Evolutionary conservation across 192 early-diverging fungal genomes (phyloP).

Genomic region (Coemansia brasiliensis): DNA sequence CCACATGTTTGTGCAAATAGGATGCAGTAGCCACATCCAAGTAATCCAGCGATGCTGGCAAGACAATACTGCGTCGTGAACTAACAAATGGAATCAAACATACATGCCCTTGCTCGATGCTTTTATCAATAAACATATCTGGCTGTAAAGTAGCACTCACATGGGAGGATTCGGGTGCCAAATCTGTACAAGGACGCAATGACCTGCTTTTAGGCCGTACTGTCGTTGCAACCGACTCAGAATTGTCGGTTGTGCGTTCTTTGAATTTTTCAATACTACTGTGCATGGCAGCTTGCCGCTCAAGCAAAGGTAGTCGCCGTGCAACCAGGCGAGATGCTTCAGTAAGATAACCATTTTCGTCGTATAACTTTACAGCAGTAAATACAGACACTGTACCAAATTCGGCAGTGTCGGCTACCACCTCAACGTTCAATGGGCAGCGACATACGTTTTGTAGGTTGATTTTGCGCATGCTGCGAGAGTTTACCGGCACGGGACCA

Average conservation of each 20-base stretch:
- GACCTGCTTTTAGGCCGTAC: conserved; percentile 2
- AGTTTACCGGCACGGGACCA: conserved; percentile 82
- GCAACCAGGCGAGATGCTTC: conserved; percentile 28
- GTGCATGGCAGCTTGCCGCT: conserved; percentile 51
- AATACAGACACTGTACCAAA: background rate
- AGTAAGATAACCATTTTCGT: conserved; percentile 48
- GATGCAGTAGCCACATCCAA: conserved; percentile 23
- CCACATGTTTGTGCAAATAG: conserved; percentile 2
- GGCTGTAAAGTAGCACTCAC: conserved; percentile 8
- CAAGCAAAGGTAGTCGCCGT: conserved; percentile 38
- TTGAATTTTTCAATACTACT: conserved; percentile 38
- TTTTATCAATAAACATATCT: conserved; percentile 46
- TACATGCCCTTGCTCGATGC: conserved; percentile 39
- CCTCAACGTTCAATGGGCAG: conserved; percentile 31
- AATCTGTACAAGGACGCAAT: background rate
- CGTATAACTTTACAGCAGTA: background rate
- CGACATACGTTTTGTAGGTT: conserved; percentile 82
- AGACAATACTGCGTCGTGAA: background rate
- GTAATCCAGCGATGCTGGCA: conserved; percentile 23
- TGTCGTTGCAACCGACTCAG: background rate
- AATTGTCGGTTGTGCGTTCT: conserved; percentile 13
- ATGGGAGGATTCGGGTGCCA: background rate
- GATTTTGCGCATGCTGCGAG: conserved; percentile 74
- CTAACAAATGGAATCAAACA: conserved; percentile 37
- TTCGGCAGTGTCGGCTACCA: conserved; percentile 43